These are phyloP conservation scores for Mycena venus DNA, from an alignment of 768 basidiomycete species.

Conservation along the genomic window DNA sequence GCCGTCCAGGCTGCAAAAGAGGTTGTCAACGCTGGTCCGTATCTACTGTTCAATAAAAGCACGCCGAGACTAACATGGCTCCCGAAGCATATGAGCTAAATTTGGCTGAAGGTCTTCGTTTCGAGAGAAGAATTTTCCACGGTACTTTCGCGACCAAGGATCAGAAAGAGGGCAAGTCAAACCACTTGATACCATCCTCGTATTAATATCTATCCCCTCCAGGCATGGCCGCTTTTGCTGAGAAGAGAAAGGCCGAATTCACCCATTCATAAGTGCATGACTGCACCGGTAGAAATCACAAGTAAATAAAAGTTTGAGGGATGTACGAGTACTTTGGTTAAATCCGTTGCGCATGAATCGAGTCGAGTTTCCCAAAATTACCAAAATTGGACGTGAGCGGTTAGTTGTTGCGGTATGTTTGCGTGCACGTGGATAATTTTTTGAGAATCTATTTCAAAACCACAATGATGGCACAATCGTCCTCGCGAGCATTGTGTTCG, in stretches of 20 bases:
- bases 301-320: neutral
- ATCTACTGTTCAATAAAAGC: neutral
- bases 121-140: conserved; percentile 94
- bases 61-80: conserved; percentile 7
- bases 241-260: conserved; percentile 92
- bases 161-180: conserved; percentile 84
- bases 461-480: neutral
- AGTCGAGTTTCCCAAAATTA: neutral
- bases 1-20: conserved; percentile 93
- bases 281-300: neutral
- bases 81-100: conserved; percentile 82
- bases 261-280: conserved; percentile 62
- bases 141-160: conserved; percentile 92
- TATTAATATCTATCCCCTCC: conserved; percentile 22
- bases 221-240: conserved; percentile 96
- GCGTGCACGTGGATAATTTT: neutral
- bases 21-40: conserved; percentile 88
- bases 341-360: no score
- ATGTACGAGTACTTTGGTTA: no score
- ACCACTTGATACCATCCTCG: neutral
- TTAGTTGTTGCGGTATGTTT: conserved; percentile 16
- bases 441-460: neutral
- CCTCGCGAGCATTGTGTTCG: conserved; percentile 5
- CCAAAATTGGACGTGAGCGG: conserved; percentile 15
- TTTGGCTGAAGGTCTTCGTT: conserved; percentile 85